Base-by-base conservation (phyloP, 2,329 filamentous ascomycete genomes). In the Talaromyces albobiverticillius region DNA sequence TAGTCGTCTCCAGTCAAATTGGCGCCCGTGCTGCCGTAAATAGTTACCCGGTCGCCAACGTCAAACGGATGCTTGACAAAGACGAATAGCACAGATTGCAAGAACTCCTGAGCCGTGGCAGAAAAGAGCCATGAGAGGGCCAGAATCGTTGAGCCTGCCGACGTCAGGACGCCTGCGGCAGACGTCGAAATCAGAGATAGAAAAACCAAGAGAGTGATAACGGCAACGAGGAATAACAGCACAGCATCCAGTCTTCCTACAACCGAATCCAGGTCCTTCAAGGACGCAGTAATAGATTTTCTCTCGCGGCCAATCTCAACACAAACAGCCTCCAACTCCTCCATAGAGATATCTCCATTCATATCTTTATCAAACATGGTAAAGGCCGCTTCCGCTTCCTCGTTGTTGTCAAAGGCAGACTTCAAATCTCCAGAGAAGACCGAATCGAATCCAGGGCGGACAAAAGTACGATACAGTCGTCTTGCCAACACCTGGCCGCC, bases 61-160 rank as follows among this genome's bases (percentile, higher is more conserved):
- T 97, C 93, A 63, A 96, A 97, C 0, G 93, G 93, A 68, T 97
- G 93, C 76, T 96, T 96, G 73, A 96, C 87, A 63, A 96, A 96
- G 61, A 96, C 92, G 67, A 96, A 96, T 62, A 96, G 89, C 66
- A 93, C 84, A 9, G 91, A 96, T 73, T 96, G 91, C 2, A 96
- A 78, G 62, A 97, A 96, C 67, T 97, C 93, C 67, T 96, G 91
- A 0, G 93, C 93, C 0, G 93, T 96, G 0, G 89, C 88, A 57
- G 91, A 90, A 62, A 97, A 90, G 53, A 96, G 79, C 93, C 93
- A 97, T 0, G 90, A 92, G 1, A 96, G 79, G 53, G 91, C 93
- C 6, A 97, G 80, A n/a, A 96, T 80, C 3, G 88, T 84, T 1
- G 90, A 94, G 3, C 93, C 91, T 23, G 90, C 89, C 3, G 91